Conservation (phyloP, 2,329 filamentous ascomycete genomes). For the Sporothrix protearum region DNA sequence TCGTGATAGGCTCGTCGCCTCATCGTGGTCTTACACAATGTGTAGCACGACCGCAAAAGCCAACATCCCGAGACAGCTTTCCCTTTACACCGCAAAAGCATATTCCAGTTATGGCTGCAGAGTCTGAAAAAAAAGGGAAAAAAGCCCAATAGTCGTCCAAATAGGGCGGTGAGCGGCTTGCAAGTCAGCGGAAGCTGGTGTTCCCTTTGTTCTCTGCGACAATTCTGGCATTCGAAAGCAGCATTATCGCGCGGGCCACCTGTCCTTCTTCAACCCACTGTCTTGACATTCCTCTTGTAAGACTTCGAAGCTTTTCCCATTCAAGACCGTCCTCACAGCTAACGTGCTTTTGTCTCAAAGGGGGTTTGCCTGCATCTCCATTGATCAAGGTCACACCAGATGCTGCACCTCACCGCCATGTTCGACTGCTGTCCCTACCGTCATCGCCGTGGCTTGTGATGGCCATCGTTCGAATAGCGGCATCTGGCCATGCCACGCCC, state of each 20-base stretch:
- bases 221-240: not conserved
- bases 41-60: not conserved
- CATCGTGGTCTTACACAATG: not conserved
- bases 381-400: conserved; percentile 18
- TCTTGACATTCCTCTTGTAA: not conserved
- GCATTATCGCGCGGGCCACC: too few relatives aligned
- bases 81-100: not conserved
- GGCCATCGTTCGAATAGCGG: not conserved
- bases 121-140: not conserved
- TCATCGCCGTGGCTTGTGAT: not conserved
- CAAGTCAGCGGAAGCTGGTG: not conserved
- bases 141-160: not conserved
- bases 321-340: not conserved
- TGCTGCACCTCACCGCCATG: conserved; percentile 23
- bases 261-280: too few relatives aligned
- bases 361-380: not conserved
- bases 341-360: conserved; percentile 11
- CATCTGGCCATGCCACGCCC: not conserved
- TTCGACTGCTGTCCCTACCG: not conserved
- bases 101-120: not conserved
- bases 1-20: not conserved
- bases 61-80: conserved; percentile 11
- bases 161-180: conserved; percentile 5
- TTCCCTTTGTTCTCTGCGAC: not conserved
- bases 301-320: not conserved